phyloP scores from a whole-genome alignment of 345 rosid genomes.

The Dipteronia sinensis region DNA sequence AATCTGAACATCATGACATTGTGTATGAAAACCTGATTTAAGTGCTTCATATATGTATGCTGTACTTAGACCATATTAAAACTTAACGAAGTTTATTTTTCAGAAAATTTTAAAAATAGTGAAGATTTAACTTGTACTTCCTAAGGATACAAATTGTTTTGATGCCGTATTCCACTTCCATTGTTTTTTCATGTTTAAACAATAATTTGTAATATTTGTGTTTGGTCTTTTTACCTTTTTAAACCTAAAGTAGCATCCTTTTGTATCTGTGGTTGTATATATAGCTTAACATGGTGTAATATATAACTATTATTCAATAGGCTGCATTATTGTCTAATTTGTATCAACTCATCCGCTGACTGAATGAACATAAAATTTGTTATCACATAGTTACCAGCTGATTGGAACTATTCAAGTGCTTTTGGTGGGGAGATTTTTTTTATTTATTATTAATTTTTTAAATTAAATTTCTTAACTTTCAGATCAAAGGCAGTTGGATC shows the following conservation, averaged over 20 bases:
- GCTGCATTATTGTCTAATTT: background rate
- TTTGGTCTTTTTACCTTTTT: background rate
- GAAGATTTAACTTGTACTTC: background rate
- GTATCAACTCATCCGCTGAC: background rate
- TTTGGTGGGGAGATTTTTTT: background rate
- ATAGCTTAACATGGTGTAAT: background rate
- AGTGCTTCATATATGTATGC: background rate
- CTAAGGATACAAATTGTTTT: background rate
- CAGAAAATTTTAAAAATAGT: background rate
- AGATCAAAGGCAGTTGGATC: constrained; percentile 93
- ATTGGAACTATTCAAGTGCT: background rate
- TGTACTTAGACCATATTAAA: background rate
- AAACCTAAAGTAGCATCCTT: background rate
- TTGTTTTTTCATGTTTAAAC: background rate
- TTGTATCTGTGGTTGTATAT: background rate
- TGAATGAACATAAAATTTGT: background rate
- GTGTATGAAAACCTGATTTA: background rate
- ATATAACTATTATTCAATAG: background rate
- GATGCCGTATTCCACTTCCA: background rate
- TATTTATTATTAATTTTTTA: background rate
- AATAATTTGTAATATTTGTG: background rate
- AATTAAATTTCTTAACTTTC: constrained; percentile 22
- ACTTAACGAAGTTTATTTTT: background rate
- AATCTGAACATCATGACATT: background rate
- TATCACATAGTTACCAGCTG: background rate